A percentile compares a stretch with the other conserved stretches of the same genome.
Evolutionary conservation across 2,329 filamentous ascomycete species (phyloP).

Genomic region (Phialophora macrospora): DNA sequence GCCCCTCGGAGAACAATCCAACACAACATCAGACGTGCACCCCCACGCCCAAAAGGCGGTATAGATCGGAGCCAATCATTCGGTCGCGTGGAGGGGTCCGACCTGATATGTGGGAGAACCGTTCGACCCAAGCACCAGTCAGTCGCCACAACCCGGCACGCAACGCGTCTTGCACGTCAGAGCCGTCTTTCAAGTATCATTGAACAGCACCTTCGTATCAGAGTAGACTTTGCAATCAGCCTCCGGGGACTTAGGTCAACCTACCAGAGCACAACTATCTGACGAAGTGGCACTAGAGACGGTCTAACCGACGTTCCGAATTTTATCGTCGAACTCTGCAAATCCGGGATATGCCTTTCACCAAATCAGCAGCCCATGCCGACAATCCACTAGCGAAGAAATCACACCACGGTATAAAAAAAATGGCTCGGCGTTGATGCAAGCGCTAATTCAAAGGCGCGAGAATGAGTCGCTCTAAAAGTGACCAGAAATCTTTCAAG

Average conservation of each 20-base stretch:
- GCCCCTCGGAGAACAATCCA: constrained; percentile 1
- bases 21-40: background rate
- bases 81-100: constrained; percentile 4
- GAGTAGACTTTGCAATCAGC: too few relatives aligned
- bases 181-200: background rate
- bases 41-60: constrained; percentile 23
- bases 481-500: background rate
- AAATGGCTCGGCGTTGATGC: background rate
- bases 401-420: constrained; percentile 10
- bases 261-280: background rate
- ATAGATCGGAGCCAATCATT: constrained; percentile 16
- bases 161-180: background rate
- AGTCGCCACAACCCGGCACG: background rate
- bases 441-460: background rate
- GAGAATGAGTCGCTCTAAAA: background rate
- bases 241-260: background rate
- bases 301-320: background rate
- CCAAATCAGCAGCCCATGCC: constrained; percentile 14
- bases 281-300: background rate
- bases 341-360: background rate
- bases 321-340: background rate
- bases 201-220: constrained; percentile 12
- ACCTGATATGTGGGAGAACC: constrained; percentile 14
- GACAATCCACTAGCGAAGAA: constrained; percentile 1
- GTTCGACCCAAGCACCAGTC: background rate